Evolutionary conservation across 2,329 filamentous ascomycete genomes (phyloP).

Genomic region (Pochonia chlamydosporia): DNA sequence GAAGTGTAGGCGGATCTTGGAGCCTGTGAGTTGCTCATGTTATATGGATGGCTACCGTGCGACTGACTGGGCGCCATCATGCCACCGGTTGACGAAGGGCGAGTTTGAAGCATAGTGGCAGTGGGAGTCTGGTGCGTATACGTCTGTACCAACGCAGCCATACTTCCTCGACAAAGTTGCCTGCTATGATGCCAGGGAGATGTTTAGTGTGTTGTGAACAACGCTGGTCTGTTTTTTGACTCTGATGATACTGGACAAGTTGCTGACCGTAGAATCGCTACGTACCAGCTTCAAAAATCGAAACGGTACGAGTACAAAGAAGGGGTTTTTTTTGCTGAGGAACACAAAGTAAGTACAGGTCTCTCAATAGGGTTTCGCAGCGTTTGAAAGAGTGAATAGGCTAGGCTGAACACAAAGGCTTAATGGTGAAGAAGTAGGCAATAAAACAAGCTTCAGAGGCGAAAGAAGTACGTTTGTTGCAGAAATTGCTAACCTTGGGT

Average conservation of each 20-base stretch:
- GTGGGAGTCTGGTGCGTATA: slow-evolving; percentile 71
- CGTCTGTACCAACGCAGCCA: slow-evolving; percentile 81
- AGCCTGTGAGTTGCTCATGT: slow-evolving; percentile 27
- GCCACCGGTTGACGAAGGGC: slow-evolving; percentile 49
- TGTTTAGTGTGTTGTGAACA: neutral
- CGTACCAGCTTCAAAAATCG: too few relatives aligned
- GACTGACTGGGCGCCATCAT: slow-evolving; percentile 46
- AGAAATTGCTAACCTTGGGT: slow-evolving; percentile 1
- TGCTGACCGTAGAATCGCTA: too few relatives aligned
- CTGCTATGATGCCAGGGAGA: neutral
- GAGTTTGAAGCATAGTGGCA: slow-evolving; percentile 69
- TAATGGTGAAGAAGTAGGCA: neutral
- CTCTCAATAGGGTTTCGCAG: neutral
- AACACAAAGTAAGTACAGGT: neutral
- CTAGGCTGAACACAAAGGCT: neutral
- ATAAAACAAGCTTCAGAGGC: neutral
- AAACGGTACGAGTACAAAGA: too few relatives aligned
- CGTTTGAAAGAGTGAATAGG: neutral
- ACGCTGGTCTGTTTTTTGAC: neutral
- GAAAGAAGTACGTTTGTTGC: neutral
- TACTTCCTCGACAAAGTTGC: slow-evolving; percentile 36
- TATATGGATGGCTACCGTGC: slow-evolving; percentile 46
- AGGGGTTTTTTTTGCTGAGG: too few relatives aligned
- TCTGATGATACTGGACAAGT: neutral
- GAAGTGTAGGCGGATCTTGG: slow-evolving; percentile 23